These are phyloP conservation scores for Epicoccum sorghinum DNA, from an alignment of 2,329 filamentous ascomycete species.

Conservation along the genomic window DNA sequence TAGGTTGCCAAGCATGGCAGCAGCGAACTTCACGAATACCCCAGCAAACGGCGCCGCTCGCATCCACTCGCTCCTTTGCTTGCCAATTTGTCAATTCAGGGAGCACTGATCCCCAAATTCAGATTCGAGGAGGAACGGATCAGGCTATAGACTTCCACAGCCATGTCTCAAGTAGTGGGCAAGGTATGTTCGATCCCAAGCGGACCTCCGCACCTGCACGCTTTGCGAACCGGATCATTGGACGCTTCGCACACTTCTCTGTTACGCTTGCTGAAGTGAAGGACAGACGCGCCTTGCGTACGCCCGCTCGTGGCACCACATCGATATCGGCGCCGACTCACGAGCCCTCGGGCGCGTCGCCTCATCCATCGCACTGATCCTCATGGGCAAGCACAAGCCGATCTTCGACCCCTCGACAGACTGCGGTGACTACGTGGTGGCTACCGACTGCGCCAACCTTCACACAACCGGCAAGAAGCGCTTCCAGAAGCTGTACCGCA, in stretches of 20 bases:
- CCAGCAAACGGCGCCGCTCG: conserved; percentile 11
- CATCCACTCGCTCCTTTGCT: conserved; percentile 1
- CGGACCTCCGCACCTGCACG: conserved; percentile 28
- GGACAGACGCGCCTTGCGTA: conserved; percentile 91
- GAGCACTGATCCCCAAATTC: background rate
- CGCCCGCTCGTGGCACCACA: conserved; percentile 92
- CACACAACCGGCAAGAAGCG: conserved; percentile 91
- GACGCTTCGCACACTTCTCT: background rate
- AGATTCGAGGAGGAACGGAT: background rate
- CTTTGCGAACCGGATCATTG: background rate
- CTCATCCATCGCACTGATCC: conserved; percentile 80
- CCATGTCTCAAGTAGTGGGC: conserved; percentile 81
- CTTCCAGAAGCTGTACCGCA: conserved; percentile 94
- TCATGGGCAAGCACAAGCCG: conserved; percentile 99
- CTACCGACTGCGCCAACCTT: conserved; percentile 84
- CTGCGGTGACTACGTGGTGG: conserved; percentile 98
- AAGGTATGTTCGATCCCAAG: conserved; percentile 60
- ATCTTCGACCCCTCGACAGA: conserved; percentile 97
- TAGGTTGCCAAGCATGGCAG: conserved; percentile 11
- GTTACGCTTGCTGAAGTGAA: background rate
- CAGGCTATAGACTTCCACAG: conserved; percentile 37
- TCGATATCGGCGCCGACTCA: conserved; percentile 70
- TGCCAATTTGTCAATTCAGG: background rate
- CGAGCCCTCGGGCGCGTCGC: conserved; percentile 90
- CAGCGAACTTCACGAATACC: conserved; percentile 15